phyloP scores from a whole-genome alignment of 176 grass and related monocot genomes.

The Elaeis guineensis region DNA sequence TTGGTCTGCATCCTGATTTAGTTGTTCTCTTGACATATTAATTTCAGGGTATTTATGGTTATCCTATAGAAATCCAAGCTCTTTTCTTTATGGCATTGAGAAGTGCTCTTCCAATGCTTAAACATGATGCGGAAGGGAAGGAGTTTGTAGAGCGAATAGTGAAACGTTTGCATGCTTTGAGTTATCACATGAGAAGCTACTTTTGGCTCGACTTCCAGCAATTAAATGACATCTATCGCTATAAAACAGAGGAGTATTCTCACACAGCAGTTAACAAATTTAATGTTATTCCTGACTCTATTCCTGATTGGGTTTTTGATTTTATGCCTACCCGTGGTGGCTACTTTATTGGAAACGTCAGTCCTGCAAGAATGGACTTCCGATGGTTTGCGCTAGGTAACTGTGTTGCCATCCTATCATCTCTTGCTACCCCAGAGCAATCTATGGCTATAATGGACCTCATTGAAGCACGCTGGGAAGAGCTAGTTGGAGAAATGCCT shows the following conservation, averaged over 20 bases:
- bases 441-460: slow-evolving; percentile 35
- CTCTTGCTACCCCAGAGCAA: slow-evolving; percentile 39
- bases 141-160: slow-evolving; percentile 31
- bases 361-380: slow-evolving; percentile 41
- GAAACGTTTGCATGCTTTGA: slow-evolving; percentile 36
- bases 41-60: slow-evolving; percentile 37
- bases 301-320: slow-evolving; percentile 43
- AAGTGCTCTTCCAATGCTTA: slow-evolving; percentile 25
- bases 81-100: slow-evolving; percentile 45
- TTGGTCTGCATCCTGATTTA: too few relatives aligned
- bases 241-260: slow-evolving; percentile 45
- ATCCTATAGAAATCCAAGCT: slow-evolving; percentile 45
- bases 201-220: slow-evolving; percentile 50
- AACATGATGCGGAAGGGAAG: slow-evolving; percentile 39
- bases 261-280: slow-evolving; percentile 39
- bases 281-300: slow-evolving; percentile 39
- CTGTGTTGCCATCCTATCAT: slow-evolving; percentile 31
- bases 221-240: slow-evolving; percentile 43
- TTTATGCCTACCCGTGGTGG: slow-evolving; percentile 33
- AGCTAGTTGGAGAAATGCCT: slow-evolving; percentile 35
- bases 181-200: slow-evolving; percentile 43
- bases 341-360: slow-evolving; percentile 43
- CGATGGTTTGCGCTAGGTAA: slow-evolving; percentile 40
- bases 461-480: slow-evolving; percentile 35
- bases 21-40: too few relatives aligned